Base-by-base conservation (phyloP, 139 green algal genomes). In the Nannochloris sp. region DNA sequence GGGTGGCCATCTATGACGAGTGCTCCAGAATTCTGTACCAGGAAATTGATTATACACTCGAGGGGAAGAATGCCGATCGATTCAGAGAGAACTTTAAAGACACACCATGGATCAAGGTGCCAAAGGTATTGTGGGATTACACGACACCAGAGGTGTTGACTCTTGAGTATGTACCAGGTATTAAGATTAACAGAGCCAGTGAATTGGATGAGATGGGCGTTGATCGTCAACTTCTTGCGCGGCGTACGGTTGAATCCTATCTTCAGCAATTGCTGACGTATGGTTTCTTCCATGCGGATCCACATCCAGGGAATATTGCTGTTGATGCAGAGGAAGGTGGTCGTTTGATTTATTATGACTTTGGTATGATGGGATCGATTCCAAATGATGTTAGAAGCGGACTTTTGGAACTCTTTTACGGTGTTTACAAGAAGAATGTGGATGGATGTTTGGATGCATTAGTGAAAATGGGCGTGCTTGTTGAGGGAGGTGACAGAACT, bases 1-100 rank as follows among this genome's bases (percentile, higher is more conserved):
- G 93, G 93, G 93, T 99, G 37, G 93, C 93, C 59, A 98, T 99
- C 68, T 99, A 98, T 70, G 93, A 99, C 72, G 93, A 99, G 82
- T 98, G 91, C 82, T 83, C 79, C 14, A 78, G 84, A 69, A 93
- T 97, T 66, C 79, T 98, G 40, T 98, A 98, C 78, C 75, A 97
- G 67, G 92, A 98, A 67, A 96, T 98, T 58, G 92, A 98, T 77
- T 98, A 98, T 75, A 79, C 61, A 4, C 76, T 86, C 56, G 93
- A 99, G 76, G 92, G 81, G 6, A 55, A 80, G 46, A 97, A 96
- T 71, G 90, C 92, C 6, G 84, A 96, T 53, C 37, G 57, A 16
- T 99, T 99, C 79, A 68, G 81, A 20, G 64, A 62, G 4, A 85
- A 84, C 56, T 86, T 84, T 55, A 53, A 56, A 17, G 49, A 67